Percentiles rank a stretch among this genome's conserved stretches.
Conservation (phyloP, 148 eudicot genomes). For the Rhododendron griersonianum region DNA sequence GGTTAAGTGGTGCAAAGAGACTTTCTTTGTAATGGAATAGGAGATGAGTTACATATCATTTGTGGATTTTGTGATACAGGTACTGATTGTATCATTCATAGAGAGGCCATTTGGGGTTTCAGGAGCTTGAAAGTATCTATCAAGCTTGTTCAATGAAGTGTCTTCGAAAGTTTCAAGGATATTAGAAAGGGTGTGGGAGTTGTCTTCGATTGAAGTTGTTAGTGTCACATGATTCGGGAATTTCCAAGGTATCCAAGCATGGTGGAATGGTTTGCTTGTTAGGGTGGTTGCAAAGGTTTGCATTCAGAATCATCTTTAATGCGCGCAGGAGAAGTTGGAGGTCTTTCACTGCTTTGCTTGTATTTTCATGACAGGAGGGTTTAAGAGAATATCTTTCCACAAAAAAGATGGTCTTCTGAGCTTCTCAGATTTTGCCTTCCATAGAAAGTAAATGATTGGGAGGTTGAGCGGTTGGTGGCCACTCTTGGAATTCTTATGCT, state of each 20-base stretch:
- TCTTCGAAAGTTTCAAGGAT: neutral
- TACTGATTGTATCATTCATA: neutral
- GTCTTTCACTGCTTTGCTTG: neutral
- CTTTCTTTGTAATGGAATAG: neutral
- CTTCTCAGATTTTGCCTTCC: neutral
- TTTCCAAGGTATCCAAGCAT: neutral
- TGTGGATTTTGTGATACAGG: neutral
- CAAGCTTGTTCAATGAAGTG: neutral
- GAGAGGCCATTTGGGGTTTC: neutral
- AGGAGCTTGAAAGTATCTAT: neutral
- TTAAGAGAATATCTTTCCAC: neutral
- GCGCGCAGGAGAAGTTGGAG: neutral
- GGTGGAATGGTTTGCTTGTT: neutral
- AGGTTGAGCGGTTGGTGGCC: neutral
- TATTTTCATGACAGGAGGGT: neutral
- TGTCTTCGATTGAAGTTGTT: neutral
- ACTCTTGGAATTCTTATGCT: neutral
- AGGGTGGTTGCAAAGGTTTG: neutral
- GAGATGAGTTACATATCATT: neutral
- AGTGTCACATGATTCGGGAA: neutral
- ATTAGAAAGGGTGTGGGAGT: neutral
- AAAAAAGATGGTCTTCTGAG: neutral
- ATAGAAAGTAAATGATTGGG: neutral
- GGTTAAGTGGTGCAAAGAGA: neutral
- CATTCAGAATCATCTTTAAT: neutral